Percentiles rank a stretch among this genome's conserved stretches.
Evolutionary conservation across 805 yeast genomes (phyloP).

Genomic region (Kuraishia cidri): DNA sequence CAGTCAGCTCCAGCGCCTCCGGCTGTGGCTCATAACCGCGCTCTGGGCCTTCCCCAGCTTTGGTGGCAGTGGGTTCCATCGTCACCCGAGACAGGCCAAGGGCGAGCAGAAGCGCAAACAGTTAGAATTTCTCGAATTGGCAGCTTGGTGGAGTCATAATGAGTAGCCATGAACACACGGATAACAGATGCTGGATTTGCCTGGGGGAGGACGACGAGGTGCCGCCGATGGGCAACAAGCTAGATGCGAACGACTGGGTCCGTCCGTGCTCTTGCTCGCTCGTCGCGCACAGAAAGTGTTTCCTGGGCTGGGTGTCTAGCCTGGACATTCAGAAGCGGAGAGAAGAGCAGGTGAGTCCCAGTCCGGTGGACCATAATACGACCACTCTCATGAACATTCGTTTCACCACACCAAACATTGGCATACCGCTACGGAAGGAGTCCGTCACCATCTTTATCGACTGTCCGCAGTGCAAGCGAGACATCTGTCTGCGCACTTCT

Average conservation of each 20-base stretch:
- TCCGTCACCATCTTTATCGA: slow-evolving; percentile 9
- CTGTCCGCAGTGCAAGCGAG: slow-evolving; percentile 28
- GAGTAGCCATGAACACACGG: too few relatives aligned
- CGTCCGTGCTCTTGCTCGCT: slow-evolving; percentile 35
- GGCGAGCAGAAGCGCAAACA: too few relatives aligned
- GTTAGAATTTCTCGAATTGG: too few relatives aligned
- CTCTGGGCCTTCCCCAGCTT: too few relatives aligned
- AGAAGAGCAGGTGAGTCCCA: too few relatives aligned
- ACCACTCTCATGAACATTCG: neutral
- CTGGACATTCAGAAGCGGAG: slow-evolving; percentile 13
- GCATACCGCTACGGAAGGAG: neutral
- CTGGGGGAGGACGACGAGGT: slow-evolving; percentile 18
- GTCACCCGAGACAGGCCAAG: too few relatives aligned
- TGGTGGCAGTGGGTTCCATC: too few relatives aligned
- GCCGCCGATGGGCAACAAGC: slow-evolving; percentile 19
- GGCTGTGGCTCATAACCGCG: too few relatives aligned
- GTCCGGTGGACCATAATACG: slow-evolving; percentile 2
- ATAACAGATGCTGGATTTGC: slow-evolving; percentile 16
- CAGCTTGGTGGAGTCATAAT: too few relatives aligned
- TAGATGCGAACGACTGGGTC: slow-evolving; percentile 28
- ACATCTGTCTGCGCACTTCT: slow-evolving; percentile 15
- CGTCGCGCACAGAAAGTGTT: slow-evolving; percentile 34
- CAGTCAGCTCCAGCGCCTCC: too few relatives aligned
- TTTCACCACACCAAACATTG: too few relatives aligned
- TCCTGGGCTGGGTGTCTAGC: slow-evolving; percentile 29